phyloP scores from a whole-genome alignment of 495 filamentous ascomycete species.

The Penicillium cataractarum region DNA sequence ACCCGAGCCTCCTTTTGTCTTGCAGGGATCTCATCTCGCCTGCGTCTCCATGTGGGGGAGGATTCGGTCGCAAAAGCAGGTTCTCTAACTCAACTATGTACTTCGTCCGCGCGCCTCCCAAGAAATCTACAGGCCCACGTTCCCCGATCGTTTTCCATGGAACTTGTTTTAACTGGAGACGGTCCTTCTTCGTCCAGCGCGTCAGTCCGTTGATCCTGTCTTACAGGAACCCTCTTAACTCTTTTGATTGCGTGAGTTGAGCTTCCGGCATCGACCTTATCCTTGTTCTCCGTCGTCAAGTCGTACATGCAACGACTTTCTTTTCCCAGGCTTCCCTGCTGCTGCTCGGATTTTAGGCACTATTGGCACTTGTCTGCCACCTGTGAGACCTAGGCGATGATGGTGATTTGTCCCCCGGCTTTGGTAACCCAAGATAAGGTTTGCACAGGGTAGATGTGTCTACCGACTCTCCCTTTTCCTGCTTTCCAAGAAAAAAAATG shows the following conservation, averaged over 20 bases:
- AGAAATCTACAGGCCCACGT: constrained; percentile 20
- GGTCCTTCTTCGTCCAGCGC: not conserved
- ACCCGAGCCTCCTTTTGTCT: constrained; percentile 33
- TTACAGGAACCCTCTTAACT: constrained; percentile 3
- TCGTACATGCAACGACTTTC: constrained; percentile 18
- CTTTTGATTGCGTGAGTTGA: not conserved
- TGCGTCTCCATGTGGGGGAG: constrained; percentile 28
- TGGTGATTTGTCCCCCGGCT: constrained; percentile 27
- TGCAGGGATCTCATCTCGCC: constrained; percentile 28
- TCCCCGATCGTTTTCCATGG: constrained; percentile 20
- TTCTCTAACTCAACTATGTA: constrained; percentile 17
- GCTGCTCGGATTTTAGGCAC: constrained; percentile 6
- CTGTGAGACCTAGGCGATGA: constrained; percentile 19
- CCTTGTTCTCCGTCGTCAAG: not conserved
- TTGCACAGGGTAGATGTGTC: constrained; percentile 25
- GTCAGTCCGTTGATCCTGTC: not conserved
- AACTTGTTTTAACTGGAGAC: constrained; percentile 20
- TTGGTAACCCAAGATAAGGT: constrained; percentile 29
- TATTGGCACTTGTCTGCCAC: constrained; percentile 12
- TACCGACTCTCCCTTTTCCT: constrained; percentile 11
- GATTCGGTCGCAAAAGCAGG: constrained; percentile 31
- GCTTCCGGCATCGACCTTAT: not conserved
- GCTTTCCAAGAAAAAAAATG: constrained; percentile 15
- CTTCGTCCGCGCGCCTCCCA: not conserved
- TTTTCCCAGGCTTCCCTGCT: not conserved